Conservation (phyloP, 495 filamentous ascomycete species). For the Neurospora sp. region DNA sequence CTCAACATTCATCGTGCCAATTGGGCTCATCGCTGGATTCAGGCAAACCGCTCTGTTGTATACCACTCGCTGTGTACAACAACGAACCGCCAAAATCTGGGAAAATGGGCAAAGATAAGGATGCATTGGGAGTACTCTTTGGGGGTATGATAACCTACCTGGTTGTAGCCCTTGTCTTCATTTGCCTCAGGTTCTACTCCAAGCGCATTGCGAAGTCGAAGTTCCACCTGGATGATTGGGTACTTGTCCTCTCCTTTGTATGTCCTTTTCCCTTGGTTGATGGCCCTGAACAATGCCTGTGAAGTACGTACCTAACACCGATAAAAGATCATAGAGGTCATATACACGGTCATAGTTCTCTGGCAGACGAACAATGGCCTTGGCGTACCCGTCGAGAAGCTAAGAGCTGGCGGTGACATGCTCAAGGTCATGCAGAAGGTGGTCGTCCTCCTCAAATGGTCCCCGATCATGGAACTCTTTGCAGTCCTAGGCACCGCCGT, state of each 20-base stretch:
- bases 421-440: neutral
- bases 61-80: neutral
- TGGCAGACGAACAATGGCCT: neutral
- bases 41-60: neutral
- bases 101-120: neutral
- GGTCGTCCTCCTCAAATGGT: conserved; percentile 24
- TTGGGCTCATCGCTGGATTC: neutral
- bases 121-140: neutral
- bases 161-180: neutral
- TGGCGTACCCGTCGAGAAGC: neutral
- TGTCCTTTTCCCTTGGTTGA: neutral
- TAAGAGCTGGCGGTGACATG: neutral
- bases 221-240: neutral
- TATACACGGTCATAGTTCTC: neutral
- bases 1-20: neutral
- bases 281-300: neutral
- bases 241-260: neutral
- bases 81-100: neutral
- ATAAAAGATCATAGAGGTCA: neutral
- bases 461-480: conserved; percentile 10
- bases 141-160: neutral
- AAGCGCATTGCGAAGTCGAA: neutral
- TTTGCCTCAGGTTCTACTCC: neutral
- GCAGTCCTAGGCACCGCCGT: neutral
- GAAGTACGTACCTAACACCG: neutral